A percentile compares a stretch with the other conserved stretches of the same genome.
phyloP scores from a whole-genome alignment of 176 grass and related monocot genomes.

The Rhynchospora pubera region DNA sequence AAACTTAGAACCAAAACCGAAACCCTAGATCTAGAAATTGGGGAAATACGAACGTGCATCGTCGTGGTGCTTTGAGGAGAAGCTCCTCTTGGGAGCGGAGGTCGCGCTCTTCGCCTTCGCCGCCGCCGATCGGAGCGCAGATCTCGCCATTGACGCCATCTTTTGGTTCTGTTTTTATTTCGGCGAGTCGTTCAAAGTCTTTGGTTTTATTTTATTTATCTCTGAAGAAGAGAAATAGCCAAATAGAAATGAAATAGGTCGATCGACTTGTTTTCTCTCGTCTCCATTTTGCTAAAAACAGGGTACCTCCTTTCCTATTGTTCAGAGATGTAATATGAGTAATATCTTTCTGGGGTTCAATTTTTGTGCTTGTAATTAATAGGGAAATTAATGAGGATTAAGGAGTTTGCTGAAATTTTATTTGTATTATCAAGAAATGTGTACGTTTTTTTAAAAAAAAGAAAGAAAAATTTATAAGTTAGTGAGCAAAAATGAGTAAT shows the following conservation, averaged over 20 bases:
- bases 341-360: too few relatives aligned
- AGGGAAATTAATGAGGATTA: too few relatives aligned
- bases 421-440: too few relatives aligned
- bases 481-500: too few relatives aligned
- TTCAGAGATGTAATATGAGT: not conserved
- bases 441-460: too few relatives aligned
- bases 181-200: not conserved
- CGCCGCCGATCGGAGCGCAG: conserved; percentile 51
- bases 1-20: conserved; percentile 2
- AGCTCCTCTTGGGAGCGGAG: conserved; percentile 40
- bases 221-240: not conserved
- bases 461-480: too few relatives aligned
- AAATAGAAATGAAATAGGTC: not conserved
- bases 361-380: too few relatives aligned
- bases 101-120: conserved; percentile 28
- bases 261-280: not conserved
- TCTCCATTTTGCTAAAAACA: not conserved
- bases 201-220: not conserved
- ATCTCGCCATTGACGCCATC: conserved; percentile 72
- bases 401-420: too few relatives aligned
- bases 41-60: conserved; percentile 45
- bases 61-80: conserved; percentile 56
- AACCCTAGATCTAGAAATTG: not conserved
- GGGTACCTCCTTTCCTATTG: not conserved
- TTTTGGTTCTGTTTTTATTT: conserved; percentile 22